A percentile compares a stretch with the other conserved stretches of the same genome.
Evolutionary conservation across 148 eudicot species (phyloP).

Genomic region (Vaccinium corymbosum): DNA sequence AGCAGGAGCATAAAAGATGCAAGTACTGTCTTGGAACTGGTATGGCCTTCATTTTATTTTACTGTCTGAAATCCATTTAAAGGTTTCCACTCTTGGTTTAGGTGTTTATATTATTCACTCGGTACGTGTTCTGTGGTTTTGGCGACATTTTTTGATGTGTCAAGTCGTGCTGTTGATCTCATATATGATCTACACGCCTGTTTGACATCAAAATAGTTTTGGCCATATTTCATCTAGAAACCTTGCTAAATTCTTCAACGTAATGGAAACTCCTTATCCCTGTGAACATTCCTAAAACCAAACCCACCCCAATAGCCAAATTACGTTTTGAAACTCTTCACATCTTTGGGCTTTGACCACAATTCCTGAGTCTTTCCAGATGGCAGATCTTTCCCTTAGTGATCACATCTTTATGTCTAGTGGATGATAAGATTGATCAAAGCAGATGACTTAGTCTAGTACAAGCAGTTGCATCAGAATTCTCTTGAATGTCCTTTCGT

Average conservation of each 20-base stretch:
- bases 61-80: neutral
- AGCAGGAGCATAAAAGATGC: slow-evolving; percentile 92
- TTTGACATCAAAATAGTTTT: neutral
- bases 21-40: slow-evolving; percentile 97
- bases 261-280: neutral
- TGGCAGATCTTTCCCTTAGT: neutral
- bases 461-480: neutral
- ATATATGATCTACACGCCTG: neutral
- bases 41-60: slow-evolving; percentile 22
- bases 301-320: neutral
- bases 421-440: slow-evolving; percentile 6
- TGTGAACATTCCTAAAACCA: neutral
- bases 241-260: neutral
- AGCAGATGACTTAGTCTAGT: neutral
- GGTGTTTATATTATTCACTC: neutral
- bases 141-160: neutral
- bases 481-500: slow-evolving; percentile 7
- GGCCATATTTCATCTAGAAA: neutral
- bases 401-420: neutral
- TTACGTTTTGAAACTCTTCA: neutral
- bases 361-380: neutral
- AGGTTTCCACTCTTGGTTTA: neutral
- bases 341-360: neutral
- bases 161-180: neutral
- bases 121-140: neutral